phyloP scores from a whole-genome alignment of 2,329 filamentous ascomycete species.

The Colletotrichum musicola region DNA sequence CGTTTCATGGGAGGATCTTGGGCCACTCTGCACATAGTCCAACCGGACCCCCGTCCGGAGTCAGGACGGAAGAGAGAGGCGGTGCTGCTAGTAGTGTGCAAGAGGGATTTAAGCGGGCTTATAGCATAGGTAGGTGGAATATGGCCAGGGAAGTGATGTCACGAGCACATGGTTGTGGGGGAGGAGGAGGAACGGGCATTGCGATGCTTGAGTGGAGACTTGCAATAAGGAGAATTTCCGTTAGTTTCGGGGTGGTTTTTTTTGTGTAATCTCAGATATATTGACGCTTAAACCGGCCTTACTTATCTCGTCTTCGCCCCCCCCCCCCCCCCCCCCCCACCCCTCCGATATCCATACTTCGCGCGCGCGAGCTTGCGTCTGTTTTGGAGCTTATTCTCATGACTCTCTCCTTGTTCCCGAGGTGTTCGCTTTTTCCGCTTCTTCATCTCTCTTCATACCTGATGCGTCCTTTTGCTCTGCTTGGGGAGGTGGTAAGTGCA shows the following conservation, averaged over 20 bases:
- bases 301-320: background rate
- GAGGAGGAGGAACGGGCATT: background rate
- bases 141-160: constrained; percentile 1
- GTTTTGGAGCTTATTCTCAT: constrained; percentile 18
- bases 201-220: too few species aligned
- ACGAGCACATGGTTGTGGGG: background rate
- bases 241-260: background rate
- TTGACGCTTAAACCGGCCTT: constrained; percentile 8
- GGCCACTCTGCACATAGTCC: too few species aligned
- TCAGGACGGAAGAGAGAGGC: constrained; percentile 3
- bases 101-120: background rate
- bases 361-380: background rate
- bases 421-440: background rate
- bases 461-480: constrained; percentile 18
- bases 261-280: background rate
- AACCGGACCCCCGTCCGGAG: background rate
- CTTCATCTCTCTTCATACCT: constrained; percentile 40
- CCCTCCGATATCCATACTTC: background rate
- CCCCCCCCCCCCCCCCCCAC: too few species aligned
- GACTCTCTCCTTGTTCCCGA: background rate
- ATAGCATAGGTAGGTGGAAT: background rate
- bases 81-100: background rate
- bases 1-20: too few species aligned
- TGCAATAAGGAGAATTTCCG: constrained; percentile 12
- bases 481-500: background rate